These are phyloP conservation scores for Fimicolochytrium jonesii DNA, from an alignment of 192 early-diverging fungal species.

Conservation along the genomic window DNA sequence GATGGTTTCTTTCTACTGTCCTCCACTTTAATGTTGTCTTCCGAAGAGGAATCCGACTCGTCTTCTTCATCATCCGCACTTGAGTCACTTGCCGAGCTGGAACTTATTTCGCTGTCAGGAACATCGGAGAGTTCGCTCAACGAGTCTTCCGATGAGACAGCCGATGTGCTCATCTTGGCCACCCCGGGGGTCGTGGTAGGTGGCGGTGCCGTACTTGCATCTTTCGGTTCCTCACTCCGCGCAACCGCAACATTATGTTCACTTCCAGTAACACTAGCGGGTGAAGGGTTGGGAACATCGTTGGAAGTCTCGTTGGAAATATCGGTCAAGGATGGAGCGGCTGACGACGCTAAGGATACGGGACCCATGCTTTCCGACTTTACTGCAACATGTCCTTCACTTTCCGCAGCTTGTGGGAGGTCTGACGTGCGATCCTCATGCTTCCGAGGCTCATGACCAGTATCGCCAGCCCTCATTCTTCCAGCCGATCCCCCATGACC, in stretches of 20 bases:
- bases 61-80: background rate
- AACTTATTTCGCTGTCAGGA: background rate
- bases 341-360: background rate
- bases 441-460: too few relatives aligned
- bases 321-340: background rate
- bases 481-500: too few relatives aligned
- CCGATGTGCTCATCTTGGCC: too few relatives aligned
- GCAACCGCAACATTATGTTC: background rate
- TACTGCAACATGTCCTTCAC: constrained; percentile 6
- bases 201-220: background rate
- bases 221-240: background rate
- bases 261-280: background rate
- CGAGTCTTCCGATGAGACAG: constrained; percentile 3
- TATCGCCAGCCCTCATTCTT: too few relatives aligned
- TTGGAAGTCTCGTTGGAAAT: background rate
- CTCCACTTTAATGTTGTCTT: background rate
- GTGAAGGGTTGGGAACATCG: background rate
- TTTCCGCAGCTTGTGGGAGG: constrained; percentile 18
- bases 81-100: background rate
- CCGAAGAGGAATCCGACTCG: background rate
- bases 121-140: constrained; percentile 19
- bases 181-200: too few relatives aligned
- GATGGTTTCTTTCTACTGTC: background rate
- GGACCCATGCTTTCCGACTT: background rate
- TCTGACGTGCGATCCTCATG: background rate